phyloP scores from a whole-genome alignment of 352 stramenopile species.

The Globisporangium lucens region DNA sequence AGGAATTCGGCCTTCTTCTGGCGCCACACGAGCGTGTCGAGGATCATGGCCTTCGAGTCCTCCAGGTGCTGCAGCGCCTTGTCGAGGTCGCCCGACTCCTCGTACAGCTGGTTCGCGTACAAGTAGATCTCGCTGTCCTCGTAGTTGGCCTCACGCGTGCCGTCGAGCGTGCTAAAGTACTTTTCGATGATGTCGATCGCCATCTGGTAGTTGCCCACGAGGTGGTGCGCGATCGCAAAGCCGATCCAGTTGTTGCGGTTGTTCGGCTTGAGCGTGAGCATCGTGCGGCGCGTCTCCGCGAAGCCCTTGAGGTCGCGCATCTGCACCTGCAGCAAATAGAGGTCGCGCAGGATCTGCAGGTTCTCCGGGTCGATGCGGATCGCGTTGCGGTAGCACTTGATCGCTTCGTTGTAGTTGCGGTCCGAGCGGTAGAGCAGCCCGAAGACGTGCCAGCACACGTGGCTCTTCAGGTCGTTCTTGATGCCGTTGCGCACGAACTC shows the following conservation, averaged over 20 bases:
- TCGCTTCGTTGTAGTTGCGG: slow-evolving; percentile 96
- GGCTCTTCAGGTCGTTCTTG: slow-evolving; percentile 90
- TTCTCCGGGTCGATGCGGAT: slow-evolving; percentile 96
- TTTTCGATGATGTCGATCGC: slow-evolving; percentile 96
- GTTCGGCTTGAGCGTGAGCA: slow-evolving; percentile 94
- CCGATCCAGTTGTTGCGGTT: slow-evolving; percentile 96
- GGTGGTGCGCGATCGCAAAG: slow-evolving; percentile 95
- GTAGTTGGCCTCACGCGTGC: slow-evolving; percentile 71
- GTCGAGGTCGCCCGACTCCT: slow-evolving; percentile 86
- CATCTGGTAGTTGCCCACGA: slow-evolving; percentile 90
- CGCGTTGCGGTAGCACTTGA: slow-evolving; percentile 98
- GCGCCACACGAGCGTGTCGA: slow-evolving; percentile 72
- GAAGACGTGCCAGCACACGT: slow-evolving; percentile 99
- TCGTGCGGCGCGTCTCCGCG: slow-evolving; percentile 89
- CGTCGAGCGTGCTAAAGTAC: slow-evolving; percentile 91
- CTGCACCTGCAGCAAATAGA: slow-evolving; percentile 95
- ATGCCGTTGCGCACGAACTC: slow-evolving; percentile 95
- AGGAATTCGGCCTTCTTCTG: slow-evolving; percentile 77
- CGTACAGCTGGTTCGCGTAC: slow-evolving; percentile 94
- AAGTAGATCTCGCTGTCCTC: slow-evolving; percentile 96
- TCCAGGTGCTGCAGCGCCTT: slow-evolving; percentile 87
- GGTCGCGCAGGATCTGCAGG: slow-evolving; percentile 96
- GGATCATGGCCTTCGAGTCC: slow-evolving; percentile 65
- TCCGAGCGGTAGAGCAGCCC: slow-evolving; percentile 96
- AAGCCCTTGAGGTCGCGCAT: slow-evolving; percentile 92